phyloP scores from a whole-genome alignment of 2,329 filamentous ascomycete species.

The Sclerotinia subarctica region DNA sequence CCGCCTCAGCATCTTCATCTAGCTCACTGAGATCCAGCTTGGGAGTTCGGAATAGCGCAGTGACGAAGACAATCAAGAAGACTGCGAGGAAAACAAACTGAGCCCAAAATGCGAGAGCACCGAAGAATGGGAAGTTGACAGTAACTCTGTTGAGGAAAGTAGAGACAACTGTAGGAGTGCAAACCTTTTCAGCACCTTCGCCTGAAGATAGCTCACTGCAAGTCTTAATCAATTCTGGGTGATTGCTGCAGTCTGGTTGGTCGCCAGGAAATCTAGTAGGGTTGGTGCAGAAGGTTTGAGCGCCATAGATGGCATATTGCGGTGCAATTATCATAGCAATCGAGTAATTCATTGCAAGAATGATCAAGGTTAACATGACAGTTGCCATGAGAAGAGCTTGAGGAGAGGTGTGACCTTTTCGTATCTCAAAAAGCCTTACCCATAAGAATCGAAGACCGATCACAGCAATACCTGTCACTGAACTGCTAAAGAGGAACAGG shows the following conservation, averaged over 20 bases:
- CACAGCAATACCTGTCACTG: conserved; percentile 78
- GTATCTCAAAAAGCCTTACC: conserved; percentile 88
- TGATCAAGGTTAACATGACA: conserved; percentile 84
- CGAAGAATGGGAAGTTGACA: conserved; percentile 93
- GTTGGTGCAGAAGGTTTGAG: conserved; percentile 88
- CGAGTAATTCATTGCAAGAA: conserved; percentile 88
- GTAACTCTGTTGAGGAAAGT: conserved; percentile 92
- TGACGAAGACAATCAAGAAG: conserved; percentile 77
- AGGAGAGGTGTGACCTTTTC: conserved; percentile 82
- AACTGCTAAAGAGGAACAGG: conserved; percentile 83
- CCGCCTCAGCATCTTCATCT: conserved; percentile 85
- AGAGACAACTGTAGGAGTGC: conserved; percentile 86
- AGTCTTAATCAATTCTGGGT: conserved; percentile 68
- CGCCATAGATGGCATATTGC: conserved; percentile 90
- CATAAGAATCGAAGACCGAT: conserved; percentile 95
- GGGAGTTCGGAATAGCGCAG: conserved; percentile 76
- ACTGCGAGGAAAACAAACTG: conserved; percentile 87
- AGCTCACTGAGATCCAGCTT: conserved; percentile 71
- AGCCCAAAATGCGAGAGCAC: conserved; percentile 89
- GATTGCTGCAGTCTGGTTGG: conserved; percentile 71
- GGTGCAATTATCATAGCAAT: conserved; percentile 92
- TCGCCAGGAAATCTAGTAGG: conserved; percentile 58
- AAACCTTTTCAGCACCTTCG: conserved; percentile 71
- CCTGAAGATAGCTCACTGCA: conserved; percentile 77
- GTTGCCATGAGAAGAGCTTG: conserved; percentile 90